Conservation (phyloP, 2,329 filamentous ascomycete genomes). For the Nigrospora sphaerica region DNA sequence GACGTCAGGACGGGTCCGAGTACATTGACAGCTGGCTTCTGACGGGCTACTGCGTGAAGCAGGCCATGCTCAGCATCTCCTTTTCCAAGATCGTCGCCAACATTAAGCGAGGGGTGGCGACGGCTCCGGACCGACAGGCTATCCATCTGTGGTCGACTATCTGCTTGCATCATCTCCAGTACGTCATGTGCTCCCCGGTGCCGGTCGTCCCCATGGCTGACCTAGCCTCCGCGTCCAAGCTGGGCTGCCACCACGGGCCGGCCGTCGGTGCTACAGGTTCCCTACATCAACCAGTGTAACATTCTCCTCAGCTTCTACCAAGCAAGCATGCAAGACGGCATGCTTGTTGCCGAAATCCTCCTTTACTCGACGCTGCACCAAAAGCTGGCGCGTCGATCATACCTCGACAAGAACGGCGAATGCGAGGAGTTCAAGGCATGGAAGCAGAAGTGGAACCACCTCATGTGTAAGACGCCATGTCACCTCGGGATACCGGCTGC, state of each 20-base stretch:
- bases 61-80: slow-evolving; percentile 34
- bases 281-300: slow-evolving; percentile 31
- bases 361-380: slow-evolving; percentile 28
- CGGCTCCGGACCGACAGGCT: slow-evolving; percentile 23
- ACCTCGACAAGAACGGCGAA: slow-evolving; percentile 20
- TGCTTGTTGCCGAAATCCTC: slow-evolving; percentile 31
- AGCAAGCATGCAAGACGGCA: slow-evolving; percentile 31
- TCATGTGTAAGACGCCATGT: slow-evolving; percentile 17
- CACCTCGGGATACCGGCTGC: neutral
- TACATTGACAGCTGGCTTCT: slow-evolving; percentile 36
- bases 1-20: slow-evolving; percentile 20
- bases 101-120: slow-evolving; percentile 22
- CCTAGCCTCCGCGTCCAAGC: slow-evolving; percentile 11
- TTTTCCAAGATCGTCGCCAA: slow-evolving; percentile 31
- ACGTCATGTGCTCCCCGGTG: slow-evolving; percentile 4
- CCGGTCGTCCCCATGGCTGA: neutral
- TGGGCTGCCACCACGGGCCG: slow-evolving; percentile 33
- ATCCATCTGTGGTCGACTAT: slow-evolving; percentile 28
- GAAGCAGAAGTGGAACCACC: slow-evolving; percentile 26
- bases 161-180: slow-evolving; percentile 29
- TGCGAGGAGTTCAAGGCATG: slow-evolving; percentile 24
- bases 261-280: slow-evolving; percentile 27
- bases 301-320: slow-evolving; percentile 31
- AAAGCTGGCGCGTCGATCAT: slow-evolving; percentile 22
- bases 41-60: slow-evolving; percentile 32